Conservation (phyloP, 768 basidiomycete genomes). For the Grammothele lineata region DNA sequence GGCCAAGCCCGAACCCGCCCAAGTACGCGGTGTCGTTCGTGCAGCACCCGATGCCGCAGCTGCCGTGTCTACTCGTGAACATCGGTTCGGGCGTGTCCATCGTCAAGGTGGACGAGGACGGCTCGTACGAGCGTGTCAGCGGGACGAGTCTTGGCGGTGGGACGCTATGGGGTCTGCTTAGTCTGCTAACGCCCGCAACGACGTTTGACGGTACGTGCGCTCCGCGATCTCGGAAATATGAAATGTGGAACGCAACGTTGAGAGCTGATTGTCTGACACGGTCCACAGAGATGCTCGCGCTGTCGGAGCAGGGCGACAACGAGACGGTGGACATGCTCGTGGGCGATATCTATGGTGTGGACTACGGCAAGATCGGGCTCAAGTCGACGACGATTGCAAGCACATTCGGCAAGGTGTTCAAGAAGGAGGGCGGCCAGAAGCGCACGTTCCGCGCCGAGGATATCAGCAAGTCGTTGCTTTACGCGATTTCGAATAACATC, state of each 20-base stretch:
- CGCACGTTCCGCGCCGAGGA: constrained; percentile 84
- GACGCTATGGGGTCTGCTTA: constrained; percentile 94
- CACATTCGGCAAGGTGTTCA: constrained; percentile 98
- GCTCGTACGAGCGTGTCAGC: constrained; percentile 91
- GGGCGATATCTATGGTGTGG: constrained; percentile 98
- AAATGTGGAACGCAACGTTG: no score
- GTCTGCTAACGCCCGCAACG: constrained; percentile 89
- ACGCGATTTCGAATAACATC: constrained; percentile 98
- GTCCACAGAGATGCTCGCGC: constrained; percentile 88
- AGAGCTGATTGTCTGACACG: not conserved
- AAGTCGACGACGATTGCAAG: constrained; percentile 98
- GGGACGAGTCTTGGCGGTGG: constrained; percentile 97
- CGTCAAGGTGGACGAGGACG: constrained; percentile 95
- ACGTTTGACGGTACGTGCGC: constrained; percentile 87
- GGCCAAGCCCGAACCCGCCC: constrained; percentile 90
- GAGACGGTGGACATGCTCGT: constrained; percentile 96
- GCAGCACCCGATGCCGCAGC: constrained; percentile 74
- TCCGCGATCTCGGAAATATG: no score
- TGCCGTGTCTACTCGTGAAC: constrained; percentile 96
- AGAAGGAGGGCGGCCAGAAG: constrained; percentile 79
- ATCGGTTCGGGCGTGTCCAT: constrained; percentile 98
- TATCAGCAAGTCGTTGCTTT: constrained; percentile 89
- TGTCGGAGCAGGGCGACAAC: constrained; percentile 94
- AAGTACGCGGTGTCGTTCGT: constrained; percentile 87
- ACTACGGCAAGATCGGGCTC: constrained; percentile 90